Evolutionary conservation across 2,329 filamentous ascomycete species (phyloP), one percentile per base, ranked within the genome.

Genomic region (Dactylellina parvicollis): DNA sequence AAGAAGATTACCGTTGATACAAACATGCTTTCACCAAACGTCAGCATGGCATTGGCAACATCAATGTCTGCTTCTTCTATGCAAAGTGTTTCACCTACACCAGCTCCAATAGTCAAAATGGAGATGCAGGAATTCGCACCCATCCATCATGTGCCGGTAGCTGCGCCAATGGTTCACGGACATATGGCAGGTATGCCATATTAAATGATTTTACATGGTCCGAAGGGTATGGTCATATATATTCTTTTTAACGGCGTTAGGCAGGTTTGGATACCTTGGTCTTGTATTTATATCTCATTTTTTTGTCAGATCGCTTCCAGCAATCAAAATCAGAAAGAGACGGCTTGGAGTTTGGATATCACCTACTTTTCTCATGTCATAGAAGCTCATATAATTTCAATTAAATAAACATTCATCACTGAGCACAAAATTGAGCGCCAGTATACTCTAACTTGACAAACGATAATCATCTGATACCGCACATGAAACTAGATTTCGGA

Each of bases 1-100:
- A 71, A 54, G 67, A 72, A 72, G 50, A 26, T 44, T 9, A 26
- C 44, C 9, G 9, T 70, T 9, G 47, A 70, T 32, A 71, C 66
- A 20, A 50, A 30, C 56, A 71, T 71, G 49, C 26, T 65, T 20
- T 59, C 67, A 8, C 52, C 67, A 20, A 52, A 34, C n/a, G 20
- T 22, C 24, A 64, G 57, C 30, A 72, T 72, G 67, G 55, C 36
- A 20, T 65, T 59, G 22, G 49, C 28, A 24, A 20, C 16, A n/a
- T 54, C 59, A 3, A 46, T 60, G 44, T 42, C 55, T 38, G 44
- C 44, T 20, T 47, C 44, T 2, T 52, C 47, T 4, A 57, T 64
- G 30, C 67, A 49, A n/a, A 65, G 52, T 18, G 30, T 49, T 9
- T 60, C 67, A 3, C 67, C 67, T 3, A 24, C 52, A 4, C 67